These are phyloP conservation scores for Phyllosticta citrichinensis DNA, from an alignment of 2,329 filamentous ascomycete genomes.

Conservation along the genomic window DNA sequence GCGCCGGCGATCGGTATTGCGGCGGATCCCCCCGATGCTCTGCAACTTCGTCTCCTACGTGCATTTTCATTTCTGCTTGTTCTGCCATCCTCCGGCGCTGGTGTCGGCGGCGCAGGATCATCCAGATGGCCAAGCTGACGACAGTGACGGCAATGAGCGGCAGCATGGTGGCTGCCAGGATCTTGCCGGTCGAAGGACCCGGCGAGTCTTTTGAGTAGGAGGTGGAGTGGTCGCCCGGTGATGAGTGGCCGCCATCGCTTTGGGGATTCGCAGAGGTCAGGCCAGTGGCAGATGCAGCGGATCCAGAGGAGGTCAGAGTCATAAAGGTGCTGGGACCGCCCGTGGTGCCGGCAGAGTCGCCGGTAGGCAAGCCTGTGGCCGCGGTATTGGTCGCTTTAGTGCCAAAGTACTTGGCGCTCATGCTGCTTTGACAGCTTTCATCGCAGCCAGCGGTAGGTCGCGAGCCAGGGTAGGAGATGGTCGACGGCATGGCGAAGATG, in stretches of 20 bases:
- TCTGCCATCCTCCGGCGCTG: background rate
- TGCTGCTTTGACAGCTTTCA: background rate
- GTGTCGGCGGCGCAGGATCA: conserved; percentile 2
- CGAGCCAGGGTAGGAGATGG: background rate
- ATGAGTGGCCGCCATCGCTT: background rate
- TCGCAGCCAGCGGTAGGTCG: background rate
- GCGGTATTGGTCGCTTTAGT: background rate
- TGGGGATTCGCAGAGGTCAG: background rate
- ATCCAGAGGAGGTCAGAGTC: background rate
- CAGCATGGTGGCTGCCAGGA: conserved; percentile 1
- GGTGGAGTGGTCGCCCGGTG: background rate
- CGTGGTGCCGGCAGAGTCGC: background rate
- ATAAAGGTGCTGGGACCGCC: background rate
- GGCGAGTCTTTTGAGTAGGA: background rate
- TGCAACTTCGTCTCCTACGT: background rate
- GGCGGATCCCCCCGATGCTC: background rate
- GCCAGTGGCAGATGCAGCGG: background rate
- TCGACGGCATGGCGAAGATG: background rate
- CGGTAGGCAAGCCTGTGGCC: background rate
- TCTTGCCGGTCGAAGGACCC: background rate
- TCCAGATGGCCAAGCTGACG: background rate
- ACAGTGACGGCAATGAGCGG: background rate
- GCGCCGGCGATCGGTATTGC: background rate
- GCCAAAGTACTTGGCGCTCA: background rate
- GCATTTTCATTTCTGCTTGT: conserved; percentile 6